phyloP scores from a whole-genome alignment of 2,329 filamentous ascomycete species.

The Bimuria novae-zelandiae region DNA sequence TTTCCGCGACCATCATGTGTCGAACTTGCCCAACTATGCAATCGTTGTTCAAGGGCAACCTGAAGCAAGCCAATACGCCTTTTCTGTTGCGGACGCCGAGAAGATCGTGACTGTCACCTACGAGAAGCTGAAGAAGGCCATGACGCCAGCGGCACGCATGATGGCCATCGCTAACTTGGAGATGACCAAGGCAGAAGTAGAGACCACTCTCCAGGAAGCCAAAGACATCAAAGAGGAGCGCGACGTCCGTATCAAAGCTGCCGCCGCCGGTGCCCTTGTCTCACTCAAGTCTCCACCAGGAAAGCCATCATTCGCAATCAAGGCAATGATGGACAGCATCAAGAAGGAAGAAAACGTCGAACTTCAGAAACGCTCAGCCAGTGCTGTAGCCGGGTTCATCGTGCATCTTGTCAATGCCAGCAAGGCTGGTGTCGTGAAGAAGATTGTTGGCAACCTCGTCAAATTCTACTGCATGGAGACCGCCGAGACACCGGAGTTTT shows the following conservation, averaged over 20 bases:
- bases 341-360: conserved; percentile 92
- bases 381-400: conserved; percentile 83
- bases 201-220: conserved; percentile 77
- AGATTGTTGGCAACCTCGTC: conserved; percentile 92
- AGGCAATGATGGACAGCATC: conserved; percentile 97
- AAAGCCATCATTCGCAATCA: conserved; percentile 91
- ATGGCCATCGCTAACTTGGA: conserved; percentile 78
- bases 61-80: conserved; percentile 89
- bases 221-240: conserved; percentile 77
- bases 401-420: conserved; percentile 80
- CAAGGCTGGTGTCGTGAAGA: conserved; percentile 85
- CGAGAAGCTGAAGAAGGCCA: conserved; percentile 83
- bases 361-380: conserved; percentile 83
- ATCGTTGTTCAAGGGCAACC: conserved; percentile 93
- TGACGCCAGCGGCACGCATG: conserved; percentile 85
- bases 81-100: conserved; percentile 85
- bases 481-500: conserved; percentile 94
- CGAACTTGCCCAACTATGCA: conserved; percentile 77
- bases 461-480: conserved; percentile 99
- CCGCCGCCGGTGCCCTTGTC: conserved; percentile 84
- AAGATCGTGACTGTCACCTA: conserved; percentile 86
- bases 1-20: conserved; percentile 70
- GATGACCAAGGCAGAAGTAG: conserved; percentile 73
- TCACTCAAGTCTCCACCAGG: conserved; percentile 88
- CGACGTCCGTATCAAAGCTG: conserved; percentile 84